Base-by-base conservation (phyloP, 2,329 filamentous ascomycete species). In the Ophiostoma populinum region DNA sequence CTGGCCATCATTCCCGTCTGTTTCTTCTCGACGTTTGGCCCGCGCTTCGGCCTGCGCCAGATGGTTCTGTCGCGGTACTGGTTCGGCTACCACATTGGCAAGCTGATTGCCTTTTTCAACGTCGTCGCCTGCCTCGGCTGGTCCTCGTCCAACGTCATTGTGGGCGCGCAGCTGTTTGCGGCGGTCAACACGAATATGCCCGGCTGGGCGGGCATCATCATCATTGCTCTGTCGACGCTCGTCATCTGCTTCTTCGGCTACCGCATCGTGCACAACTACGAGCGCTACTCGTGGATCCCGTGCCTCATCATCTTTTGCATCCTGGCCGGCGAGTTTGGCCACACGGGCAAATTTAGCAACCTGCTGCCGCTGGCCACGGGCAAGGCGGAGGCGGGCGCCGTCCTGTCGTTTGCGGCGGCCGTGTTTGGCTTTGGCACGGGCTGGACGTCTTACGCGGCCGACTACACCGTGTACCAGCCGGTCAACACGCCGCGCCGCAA, bases 91-190 rank as follows among this genome's bases (percentile, higher is more conserved):
- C 74, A 68, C 44, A 66, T 65, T n/a, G 71, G 73, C 21, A 79
- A 78, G 52, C 53, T 80, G 44, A 68, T 81, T 49, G 77, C 77
- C 35, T 54, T 76, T 45, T 73, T 85, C 51, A 80, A 81, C 53
- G 57, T 78, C 25, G 56, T 81, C 12, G 72, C 75, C 20, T 81
- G 73, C 48, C 52, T 83, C 5, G 80, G 80, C 33, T 87, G 81
- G 74, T 75, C 75, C 5, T 65, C 75, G 0, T 74, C 85, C 44
- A 87, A 90, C 49, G 68, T 71, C 36, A 85, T 90, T 42, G 79
- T 87, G 12, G 81, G 80, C 13, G 78, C 79, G 1, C 76, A 87
- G 51, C 65, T 87, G 6, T 64, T 90, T 45, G 65, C 81, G 38
- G 75, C 80, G 1, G 74, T 87, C 30, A 85, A 82, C 49, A 49